Evolutionary conservation across 768 basidiomycete species (phyloP).

Genomic region (Pleurotus giganteus): DNA sequence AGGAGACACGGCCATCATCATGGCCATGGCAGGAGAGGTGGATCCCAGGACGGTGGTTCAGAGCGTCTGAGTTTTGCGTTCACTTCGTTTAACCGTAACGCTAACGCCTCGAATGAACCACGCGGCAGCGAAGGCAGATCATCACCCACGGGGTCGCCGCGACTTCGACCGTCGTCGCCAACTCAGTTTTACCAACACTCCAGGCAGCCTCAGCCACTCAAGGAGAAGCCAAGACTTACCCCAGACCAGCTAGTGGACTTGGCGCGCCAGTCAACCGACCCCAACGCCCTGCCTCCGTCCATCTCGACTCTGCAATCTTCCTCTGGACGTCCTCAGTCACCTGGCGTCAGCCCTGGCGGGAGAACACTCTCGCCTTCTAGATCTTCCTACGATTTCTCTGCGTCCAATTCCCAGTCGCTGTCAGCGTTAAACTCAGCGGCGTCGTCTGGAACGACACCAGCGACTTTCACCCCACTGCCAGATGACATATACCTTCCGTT

Average conservation of each 20-base stretch:
- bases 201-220: slow-evolving; percentile 25
- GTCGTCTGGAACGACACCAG: slow-evolving; percentile 30
- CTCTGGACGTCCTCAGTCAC: slow-evolving; percentile 26
- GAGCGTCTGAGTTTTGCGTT: slow-evolving; percentile 62
- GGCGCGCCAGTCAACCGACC: slow-evolving; percentile 58
- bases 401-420: slow-evolving; percentile 10
- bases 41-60: slow-evolving; percentile 18
- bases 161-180: slow-evolving; percentile 50
- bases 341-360: slow-evolving; percentile 15
- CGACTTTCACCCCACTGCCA: slow-evolving; percentile 73
- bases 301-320: slow-evolving; percentile 9
- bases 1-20: slow-evolving; percentile 24
- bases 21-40: slow-evolving; percentile 25
- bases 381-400: slow-evolving; percentile 20
- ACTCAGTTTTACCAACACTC: slow-evolving; percentile 15
- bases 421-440: neutral
- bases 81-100: slow-evolving; percentile 50
- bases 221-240: slow-evolving; percentile 50
- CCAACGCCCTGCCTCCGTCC: slow-evolving; percentile 16
- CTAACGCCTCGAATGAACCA: slow-evolving; percentile 19
- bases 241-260: slow-evolving; percentile 78
- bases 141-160: slow-evolving; percentile 37
- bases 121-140: slow-evolving; percentile 29
- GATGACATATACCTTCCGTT: slow-evolving; percentile 83
- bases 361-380: slow-evolving; percentile 12